Base-by-base conservation (phyloP, 1,139 yeast genomes). In the Saccharomyces hybrid region DNA sequence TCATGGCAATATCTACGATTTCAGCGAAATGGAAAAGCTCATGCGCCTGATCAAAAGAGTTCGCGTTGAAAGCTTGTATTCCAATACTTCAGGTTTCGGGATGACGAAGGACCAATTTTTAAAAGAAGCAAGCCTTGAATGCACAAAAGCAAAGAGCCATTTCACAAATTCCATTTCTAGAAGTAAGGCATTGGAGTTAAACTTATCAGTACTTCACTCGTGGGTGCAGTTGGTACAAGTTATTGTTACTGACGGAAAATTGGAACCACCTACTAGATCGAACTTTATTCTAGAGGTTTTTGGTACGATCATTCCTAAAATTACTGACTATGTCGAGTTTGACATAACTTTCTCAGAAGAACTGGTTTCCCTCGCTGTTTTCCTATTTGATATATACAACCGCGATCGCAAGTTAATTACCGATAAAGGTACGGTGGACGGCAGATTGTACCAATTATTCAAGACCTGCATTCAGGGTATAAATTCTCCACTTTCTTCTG, bases 191-290 rank as follows among this genome's bases (percentile, higher is more conserved):
- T 77, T 78, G 55, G 69, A 75, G 1, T 73, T 77, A 4, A 95
- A 87, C 59, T 73, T 85, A 50, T 73, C 78, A 7, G 82, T 85
- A 56, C 72, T 91, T 29, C 87, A 83, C 63, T 81, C 95, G 0
- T 91, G 98, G 98, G 83, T 86, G 34, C 86, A 85, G 61, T 71
- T 90, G 53, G 83, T 88, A 41, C 88, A 88, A 59, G 82, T 89
- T 3, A 71, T 89, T 51, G 82, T 88, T 6, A 76, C 82, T 19
- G 93, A 86, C 64, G 78, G 82, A 2, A 72, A 73, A 19, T 61
- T 81, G 57, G 67, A 70, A 4, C 64, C 74, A 0, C 66, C 71
- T 11, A 73, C 73, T 26, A 76, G 83, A 53, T 75, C 81, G 0
- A 80, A 82, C 51, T 86, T 91, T 62, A 82, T 89, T 54, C 71